These are phyloP conservation scores for Knufia petricola DNA, from an alignment of 2,329 filamentous ascomycete genomes.

Conservation along the genomic window DNA sequence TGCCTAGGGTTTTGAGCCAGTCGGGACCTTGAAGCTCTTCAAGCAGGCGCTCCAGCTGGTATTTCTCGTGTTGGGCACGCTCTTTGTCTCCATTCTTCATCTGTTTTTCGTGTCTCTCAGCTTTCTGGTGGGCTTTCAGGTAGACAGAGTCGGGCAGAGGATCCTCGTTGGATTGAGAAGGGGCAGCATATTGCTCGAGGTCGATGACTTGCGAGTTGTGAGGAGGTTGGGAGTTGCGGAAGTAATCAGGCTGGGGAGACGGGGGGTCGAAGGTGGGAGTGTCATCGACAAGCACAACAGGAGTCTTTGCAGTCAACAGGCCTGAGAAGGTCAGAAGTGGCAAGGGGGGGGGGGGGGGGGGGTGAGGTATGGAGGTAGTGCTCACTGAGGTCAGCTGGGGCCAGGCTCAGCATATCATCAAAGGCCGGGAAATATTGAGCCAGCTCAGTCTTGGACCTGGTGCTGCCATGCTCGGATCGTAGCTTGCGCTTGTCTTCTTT, in stretches of 20 bases:
- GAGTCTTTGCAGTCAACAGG: conserved; percentile 61
- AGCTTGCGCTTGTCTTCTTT: conserved; percentile 61
- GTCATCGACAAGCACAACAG: conserved; percentile 60
- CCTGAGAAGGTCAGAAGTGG: conserved; percentile 42
- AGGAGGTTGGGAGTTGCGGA: conserved; percentile 28
- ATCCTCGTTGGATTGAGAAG: conserved; percentile 33
- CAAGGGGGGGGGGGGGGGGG: conserved; percentile 6
- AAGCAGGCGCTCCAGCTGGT: conserved; percentile 56
- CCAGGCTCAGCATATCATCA: conserved; percentile 84
- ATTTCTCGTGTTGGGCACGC: conserved; percentile 56
- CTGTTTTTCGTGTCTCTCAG: conserved; percentile 58
- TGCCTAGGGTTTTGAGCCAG: conserved; percentile 86
- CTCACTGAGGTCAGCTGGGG: conserved; percentile 65
- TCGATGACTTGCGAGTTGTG: conserved; percentile 36
- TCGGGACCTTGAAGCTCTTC: conserved; percentile 83
- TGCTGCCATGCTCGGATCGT: conserved; percentile 72
- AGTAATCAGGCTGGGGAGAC: conserved; percentile 23
- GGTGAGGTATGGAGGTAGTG: neutral
- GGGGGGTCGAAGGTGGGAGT: conserved; percentile 24
- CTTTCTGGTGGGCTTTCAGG: conserved; percentile 49
- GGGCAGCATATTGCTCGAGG: conserved; percentile 28
- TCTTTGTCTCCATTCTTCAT: conserved; percentile 59
- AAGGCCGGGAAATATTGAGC: conserved; percentile 88
- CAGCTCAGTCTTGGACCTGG: conserved; percentile 81
- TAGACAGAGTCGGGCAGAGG: conserved; percentile 49